Base-by-base conservation (phyloP, 257 asterid species). In the Solanum arcanum region DNA sequence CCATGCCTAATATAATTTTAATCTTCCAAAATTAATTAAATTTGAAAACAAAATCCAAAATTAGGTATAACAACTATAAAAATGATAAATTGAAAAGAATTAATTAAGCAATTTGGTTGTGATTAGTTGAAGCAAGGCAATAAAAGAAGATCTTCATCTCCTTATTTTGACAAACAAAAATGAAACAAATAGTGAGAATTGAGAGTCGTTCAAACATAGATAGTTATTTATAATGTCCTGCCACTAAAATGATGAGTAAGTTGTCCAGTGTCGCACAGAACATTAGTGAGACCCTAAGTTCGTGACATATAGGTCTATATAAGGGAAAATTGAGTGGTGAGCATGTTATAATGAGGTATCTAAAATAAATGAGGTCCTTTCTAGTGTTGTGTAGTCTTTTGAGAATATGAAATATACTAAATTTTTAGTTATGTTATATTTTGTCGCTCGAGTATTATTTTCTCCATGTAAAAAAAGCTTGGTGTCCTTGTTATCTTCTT, bases 1-100 rank as follows among this genome's bases (percentile, higher is more conserved):
- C 98, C 98, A 94, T 4, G 98, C 98, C 99, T 97, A 86, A 84
- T 86, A 85, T 21, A 73, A 86, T 25, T 47, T 46, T 18, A 7
- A 20, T 20, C 12, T 56, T 20, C 20, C 66, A 56, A 56, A 20
- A 56, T 56, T 20, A 56, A 56, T 56, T 56, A 56, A 56, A 56
- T 56, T 20, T 56, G 66, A 20, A 56, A 56, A 56, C n/a, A 56
- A 56, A 56, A 56, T 56, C 12, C 66, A 56, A 56, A 56, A 33
- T 33, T 33, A 33, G 35, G 35, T 33, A 33, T 33, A 33, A 33
- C 35, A 33, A 33, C 35, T 33, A 33, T 33, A 33, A 33, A 33
- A 33, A 33, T 33, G 35, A 33, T 33, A 33, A 4, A 33, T 33
- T 33, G 35, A 33, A 33, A 33, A 33, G 35, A 33, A 33, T 33